Base-by-base conservation (phyloP, 202 grass and related monocot genomes). In the Setaria italica region DNA sequence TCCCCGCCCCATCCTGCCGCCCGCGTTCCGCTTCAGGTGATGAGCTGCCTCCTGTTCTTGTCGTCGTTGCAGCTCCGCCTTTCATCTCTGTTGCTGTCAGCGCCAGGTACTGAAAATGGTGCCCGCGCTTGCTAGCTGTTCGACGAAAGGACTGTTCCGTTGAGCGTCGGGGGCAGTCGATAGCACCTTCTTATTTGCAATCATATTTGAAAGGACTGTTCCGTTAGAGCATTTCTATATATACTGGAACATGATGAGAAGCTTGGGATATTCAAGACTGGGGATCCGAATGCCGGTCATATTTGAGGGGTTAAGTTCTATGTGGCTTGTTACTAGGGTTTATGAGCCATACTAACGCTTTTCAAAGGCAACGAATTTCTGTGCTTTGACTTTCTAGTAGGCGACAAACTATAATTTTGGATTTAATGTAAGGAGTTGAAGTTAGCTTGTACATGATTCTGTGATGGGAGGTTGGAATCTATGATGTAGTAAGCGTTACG, bases 21-120 rank as follows among this genome's bases (percentile, higher is more conserved):
- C 69, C 12, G 53, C 80, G 53, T 14, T 25, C 25, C 75, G 42
- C 62, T 80, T 54, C 45, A 87, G 89, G 89, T 90, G 74, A 35
- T 11, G 21, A 70, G 43, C 32, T 1, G 45, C 14, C 50, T 54
- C 7, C 14, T 29, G 41, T 32, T 50, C 48, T 34, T 5, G 39
- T 41, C 39, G 32, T 7, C 7, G 3, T 9, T 17, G 51, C 4
- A 5, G 1, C 10, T 50, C 48, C 48, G 48, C 12, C 0, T 6
- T 30, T 51, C 42, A 11, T 68, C 11, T 41, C 37, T 33, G 16
- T 20, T 3, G 41, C 19, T 41, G 39, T 79, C 34, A n/a, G 16
- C 30, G 11, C 3, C 33, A 2, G 55, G 32, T 9, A 29, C 8
- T 30, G 11, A 2, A 5, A 46, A 64, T 59, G 10, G 29, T 51